Base-by-base conservation (phyloP, 345 rosid species). In the Bretschneidera sinensis region DNA sequence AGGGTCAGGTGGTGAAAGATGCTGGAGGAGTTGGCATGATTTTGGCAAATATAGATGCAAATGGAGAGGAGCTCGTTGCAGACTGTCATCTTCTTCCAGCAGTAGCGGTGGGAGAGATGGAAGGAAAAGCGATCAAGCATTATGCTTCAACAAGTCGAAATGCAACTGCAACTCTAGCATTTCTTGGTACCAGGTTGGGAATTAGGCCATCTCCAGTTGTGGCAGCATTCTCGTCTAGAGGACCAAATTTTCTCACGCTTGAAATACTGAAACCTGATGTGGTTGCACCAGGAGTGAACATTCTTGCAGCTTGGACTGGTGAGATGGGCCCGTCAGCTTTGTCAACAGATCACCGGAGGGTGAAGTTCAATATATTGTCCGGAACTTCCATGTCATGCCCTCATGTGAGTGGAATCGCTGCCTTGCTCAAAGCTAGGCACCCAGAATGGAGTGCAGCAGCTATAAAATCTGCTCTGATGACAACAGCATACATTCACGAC, bases 351-450 rank as follows among this genome's bases (percentile, higher is more conserved):
- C 67, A 2, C 28, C 76, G 97, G 45, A 74, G 86, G 24, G 88
- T 83, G 31, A 79, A 79, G 58, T 92, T 92, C 83, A 92, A 89
- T 43, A 85, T 92, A 28, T 69, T 89, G 23, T 92, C 98, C 0
- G 98, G 96, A 51, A 92, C 98, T 65, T 92, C 98, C 19, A 89
- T 92, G 96, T 87, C 98, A 0, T 92, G 98, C 63, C 97, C 98
- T 21, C 98, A 92, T 65, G 97, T 92, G 53, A 89, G 98, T 34
- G 98, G 98, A 20, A 70, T 89, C 1, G 98, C 95, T 1, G 98
- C 98, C 6, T 73, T 92, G 71, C 79, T 92, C 55, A 92, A 83
- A 67, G 89, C 94, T 22, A 81, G 86, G 61, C 96, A 89, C 62
- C 97, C 98, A 2, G 91, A 85, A 24, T 92, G 98, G 98, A 85